phyloP scores from a whole-genome alignment of 192 early-diverging fungal genomes.

The Coemansia sp. region DNA sequence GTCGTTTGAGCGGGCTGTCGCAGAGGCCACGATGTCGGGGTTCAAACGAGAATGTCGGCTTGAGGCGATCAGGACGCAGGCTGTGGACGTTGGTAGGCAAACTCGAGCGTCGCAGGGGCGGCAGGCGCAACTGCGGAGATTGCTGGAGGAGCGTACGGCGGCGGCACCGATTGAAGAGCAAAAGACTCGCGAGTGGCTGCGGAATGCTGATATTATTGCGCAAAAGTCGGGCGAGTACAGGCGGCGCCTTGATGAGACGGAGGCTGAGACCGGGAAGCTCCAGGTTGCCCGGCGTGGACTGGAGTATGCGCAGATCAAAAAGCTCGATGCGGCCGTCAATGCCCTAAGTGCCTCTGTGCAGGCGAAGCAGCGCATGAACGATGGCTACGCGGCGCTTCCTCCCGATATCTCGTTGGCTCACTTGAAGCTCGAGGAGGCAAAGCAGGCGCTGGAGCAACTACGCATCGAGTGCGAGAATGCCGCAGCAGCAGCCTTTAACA shows the following conservation, averaged over 20 bases:
- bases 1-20: conserved; percentile 37
- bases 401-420: conserved; percentile 44
- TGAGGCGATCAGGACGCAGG: conserved; percentile 1
- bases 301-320: conserved; percentile 30
- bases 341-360: conserved; percentile 9
- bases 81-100: neutral
- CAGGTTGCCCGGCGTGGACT: conserved; percentile 8
- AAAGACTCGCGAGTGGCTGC: conserved; percentile 52
- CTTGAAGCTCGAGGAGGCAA: conserved; percentile 45
- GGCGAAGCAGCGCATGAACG: conserved; percentile 17
- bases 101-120: conserved; percentile 26
- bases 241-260: conserved; percentile 19
- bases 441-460: conserved; percentile 27
- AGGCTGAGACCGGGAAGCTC: neutral
- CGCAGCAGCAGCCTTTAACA: conserved; percentile 30
- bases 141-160: conserved; percentile 18
- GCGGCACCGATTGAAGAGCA: conserved; percentile 40
- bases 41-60: conserved; percentile 16
- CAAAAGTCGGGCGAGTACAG: conserved; percentile 46
- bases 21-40: conserved; percentile 13
- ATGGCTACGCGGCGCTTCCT: conserved; percentile 38
- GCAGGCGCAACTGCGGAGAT: conserved; percentile 11
- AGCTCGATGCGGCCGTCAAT: conserved; percentile 12
- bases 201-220: conserved; percentile 38
- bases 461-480: conserved; percentile 40